These are phyloP conservation scores for Saprolegnia diclina DNA, from an alignment of 352 stramenopile genomes.

Conservation along the genomic window DNA sequence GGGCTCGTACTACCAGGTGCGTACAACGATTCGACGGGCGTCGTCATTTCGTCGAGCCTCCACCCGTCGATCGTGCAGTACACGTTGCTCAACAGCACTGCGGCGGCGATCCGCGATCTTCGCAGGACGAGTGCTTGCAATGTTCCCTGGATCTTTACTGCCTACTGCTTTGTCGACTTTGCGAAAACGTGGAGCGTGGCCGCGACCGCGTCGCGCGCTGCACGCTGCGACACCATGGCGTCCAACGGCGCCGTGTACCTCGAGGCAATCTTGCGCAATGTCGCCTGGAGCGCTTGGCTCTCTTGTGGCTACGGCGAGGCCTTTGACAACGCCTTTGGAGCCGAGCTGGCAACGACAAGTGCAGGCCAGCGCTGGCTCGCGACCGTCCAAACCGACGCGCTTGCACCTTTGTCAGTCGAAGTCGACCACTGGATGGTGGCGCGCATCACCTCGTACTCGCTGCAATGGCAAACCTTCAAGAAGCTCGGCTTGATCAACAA, in stretches of 20 bases:
- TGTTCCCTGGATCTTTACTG: slow-evolving; percentile 10
- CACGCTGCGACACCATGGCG: neutral
- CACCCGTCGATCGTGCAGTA: slow-evolving; percentile 4
- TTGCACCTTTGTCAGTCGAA: neutral
- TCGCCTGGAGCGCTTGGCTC: neutral
- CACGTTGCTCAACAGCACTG: neutral
- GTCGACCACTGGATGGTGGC: neutral
- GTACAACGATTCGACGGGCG: neutral
- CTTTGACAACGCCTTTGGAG: neutral
- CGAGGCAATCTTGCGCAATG: slow-evolving; percentile 13
- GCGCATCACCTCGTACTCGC: neutral
- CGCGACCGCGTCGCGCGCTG: neutral
- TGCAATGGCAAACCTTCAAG: slow-evolving; percentile 19
- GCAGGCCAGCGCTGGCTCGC: neutral
- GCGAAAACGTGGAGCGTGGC: neutral
- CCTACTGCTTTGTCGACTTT: slow-evolving; percentile 20
- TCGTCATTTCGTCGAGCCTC: neutral
- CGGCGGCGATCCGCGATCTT: neutral
- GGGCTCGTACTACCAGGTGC: neutral
- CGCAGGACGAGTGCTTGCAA: neutral
- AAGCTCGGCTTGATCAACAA: slow-evolving; percentile 3
- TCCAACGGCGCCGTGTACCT: slow-evolving; percentile 23
- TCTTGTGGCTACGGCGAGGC: neutral
- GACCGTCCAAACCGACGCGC: neutral
- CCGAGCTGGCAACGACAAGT: neutral